phyloP scores from a whole-genome alignment of 192 early-diverging fungal species.

The Irineochytrium annulatum region DNA sequence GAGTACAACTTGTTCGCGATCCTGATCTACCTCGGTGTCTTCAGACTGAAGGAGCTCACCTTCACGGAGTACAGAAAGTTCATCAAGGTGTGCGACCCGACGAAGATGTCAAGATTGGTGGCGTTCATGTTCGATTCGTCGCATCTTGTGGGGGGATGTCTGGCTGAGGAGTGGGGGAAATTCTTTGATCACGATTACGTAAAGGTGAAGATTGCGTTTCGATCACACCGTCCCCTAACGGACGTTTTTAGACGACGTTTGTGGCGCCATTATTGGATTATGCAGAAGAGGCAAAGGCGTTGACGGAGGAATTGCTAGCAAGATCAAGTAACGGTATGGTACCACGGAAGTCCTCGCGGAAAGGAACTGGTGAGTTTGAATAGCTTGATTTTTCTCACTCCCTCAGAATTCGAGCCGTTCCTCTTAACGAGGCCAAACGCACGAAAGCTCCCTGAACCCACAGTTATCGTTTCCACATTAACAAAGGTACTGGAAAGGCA shows the following conservation, averaged over 20 bases:
- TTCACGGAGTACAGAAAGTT: slow-evolving; percentile 33
- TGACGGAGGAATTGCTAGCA: slow-evolving; percentile 28
- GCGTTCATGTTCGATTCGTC: slow-evolving; percentile 43
- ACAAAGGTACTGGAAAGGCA: slow-evolving; percentile 30
- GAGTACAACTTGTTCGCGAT: slow-evolving; percentile 45
- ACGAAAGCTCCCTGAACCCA: slow-evolving; percentile 28
- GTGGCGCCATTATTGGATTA: slow-evolving; percentile 33
- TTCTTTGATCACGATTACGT: slow-evolving; percentile 25
- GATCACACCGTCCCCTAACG: too few relatives aligned
- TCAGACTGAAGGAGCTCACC: slow-evolving; percentile 31
- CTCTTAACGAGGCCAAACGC: slow-evolving; percentile 41
- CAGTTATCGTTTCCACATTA: slow-evolving; percentile 18
- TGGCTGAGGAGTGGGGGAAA: slow-evolving; percentile 32
- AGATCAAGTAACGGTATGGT: slow-evolving; percentile 35
- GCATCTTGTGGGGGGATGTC: slow-evolving; percentile 20
- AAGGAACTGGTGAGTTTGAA: slow-evolving; percentile 21
- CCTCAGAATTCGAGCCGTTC: slow-evolving; percentile 36
- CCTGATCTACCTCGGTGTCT: slow-evolving; percentile 43
- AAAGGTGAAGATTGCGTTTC: slow-evolving; percentile 29
- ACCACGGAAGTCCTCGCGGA: slow-evolving; percentile 28
- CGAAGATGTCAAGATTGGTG: slow-evolving; percentile 37
- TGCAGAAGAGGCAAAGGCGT: slow-evolving; percentile 13
- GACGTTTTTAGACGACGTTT: too few relatives aligned
- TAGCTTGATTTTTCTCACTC: neutral
- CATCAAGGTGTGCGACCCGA: slow-evolving; percentile 27